Evolutionary conservation across 2,329 filamentous ascomycete genomes (phyloP).

Genomic region (Cryoendolithus antarcticus): DNA sequence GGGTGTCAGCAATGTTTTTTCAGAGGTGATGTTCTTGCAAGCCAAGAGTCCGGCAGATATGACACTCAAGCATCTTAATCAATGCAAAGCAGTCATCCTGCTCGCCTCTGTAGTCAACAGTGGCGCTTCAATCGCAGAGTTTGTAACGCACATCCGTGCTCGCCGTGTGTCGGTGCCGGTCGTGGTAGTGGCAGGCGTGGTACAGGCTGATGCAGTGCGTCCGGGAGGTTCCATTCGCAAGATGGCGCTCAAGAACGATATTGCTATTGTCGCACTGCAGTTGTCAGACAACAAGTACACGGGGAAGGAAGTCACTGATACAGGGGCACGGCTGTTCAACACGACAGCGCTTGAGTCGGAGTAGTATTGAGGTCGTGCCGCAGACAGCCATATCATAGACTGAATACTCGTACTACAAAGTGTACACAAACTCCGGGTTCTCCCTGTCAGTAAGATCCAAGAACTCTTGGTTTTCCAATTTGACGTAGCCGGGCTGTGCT

Average conservation of each 20-base stretch:
- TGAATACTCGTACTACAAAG: neutral
- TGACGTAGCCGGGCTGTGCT: conserved; percentile 44
- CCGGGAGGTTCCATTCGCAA: no score
- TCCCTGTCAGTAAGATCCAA: conserved; percentile 53
- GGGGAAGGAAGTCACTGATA: conserved; percentile 42
- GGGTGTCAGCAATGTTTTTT: conserved; percentile 44
- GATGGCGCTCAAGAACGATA: no score
- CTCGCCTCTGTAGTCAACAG: conserved; percentile 52
- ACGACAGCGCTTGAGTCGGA: conserved; percentile 34
- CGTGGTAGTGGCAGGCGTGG: conserved; percentile 43
- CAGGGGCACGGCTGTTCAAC: conserved; percentile 48
- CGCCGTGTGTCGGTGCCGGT: conserved; percentile 28
- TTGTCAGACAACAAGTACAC: conserved; percentile 45
- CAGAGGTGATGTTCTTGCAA: conserved; percentile 41
- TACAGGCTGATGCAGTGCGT: conserved; percentile 30
- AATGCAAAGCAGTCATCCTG: conserved; percentile 34
- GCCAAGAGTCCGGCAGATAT: conserved; percentile 32
- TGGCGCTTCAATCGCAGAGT: conserved; percentile 38
- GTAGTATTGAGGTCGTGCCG: no score
- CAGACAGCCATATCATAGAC: no score
- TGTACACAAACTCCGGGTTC: conserved; percentile 49
- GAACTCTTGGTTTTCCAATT: conserved; percentile 54
- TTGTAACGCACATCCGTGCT: conserved; percentile 36
- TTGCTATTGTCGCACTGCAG: conserved; percentile 38
- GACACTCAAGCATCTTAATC: conserved; percentile 28